Evolutionary conservation across 441 rosid species (phyloP).

Genomic region (Populus trichocarpa): DNA sequence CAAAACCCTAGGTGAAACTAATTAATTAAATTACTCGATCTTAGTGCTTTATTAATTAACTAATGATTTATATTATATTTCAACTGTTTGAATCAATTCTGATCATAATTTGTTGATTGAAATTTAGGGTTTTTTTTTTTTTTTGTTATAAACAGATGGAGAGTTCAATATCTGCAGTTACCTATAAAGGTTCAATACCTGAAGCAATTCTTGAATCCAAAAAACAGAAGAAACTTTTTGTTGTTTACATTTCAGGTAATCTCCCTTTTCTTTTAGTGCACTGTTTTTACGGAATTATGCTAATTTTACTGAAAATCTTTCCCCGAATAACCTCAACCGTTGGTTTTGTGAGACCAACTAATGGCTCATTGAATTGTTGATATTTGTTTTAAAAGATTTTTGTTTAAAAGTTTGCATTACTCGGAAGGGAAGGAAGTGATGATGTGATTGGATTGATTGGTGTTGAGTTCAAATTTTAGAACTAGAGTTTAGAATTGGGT

Average conservation of each 20-base stretch:
- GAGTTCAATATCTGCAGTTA: slow-evolving; percentile 45
- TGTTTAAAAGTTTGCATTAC: background rate
- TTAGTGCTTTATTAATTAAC: background rate
- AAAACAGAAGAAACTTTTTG: slow-evolving; percentile 69
- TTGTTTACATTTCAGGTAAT: slow-evolving; percentile 78
- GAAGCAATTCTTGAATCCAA: slow-evolving; percentile 71
- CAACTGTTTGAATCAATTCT: background rate
- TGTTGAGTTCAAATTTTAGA: background rate
- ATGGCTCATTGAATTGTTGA: background rate
- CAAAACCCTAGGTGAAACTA: too few species aligned
- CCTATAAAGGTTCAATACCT: slow-evolving; percentile 60
- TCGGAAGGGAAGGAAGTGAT: background rate
- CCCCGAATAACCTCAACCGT: background rate
- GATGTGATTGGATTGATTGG: background rate
- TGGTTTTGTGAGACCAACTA: background rate
- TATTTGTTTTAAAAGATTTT: too few species aligned
- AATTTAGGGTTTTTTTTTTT: too few species aligned
- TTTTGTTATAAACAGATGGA: slow-evolving; percentile 47
- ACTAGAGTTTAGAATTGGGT: background rate
- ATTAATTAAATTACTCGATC: background rate
- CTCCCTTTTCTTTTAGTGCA: background rate
- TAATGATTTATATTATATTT: too few species aligned
- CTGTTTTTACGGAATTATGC: background rate
- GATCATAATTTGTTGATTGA: background rate
- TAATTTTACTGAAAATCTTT: background rate